Evolutionary conservation across 2,329 filamentous ascomycete species (phyloP).

Genomic region (Colletotrichum zoysiae): DNA sequence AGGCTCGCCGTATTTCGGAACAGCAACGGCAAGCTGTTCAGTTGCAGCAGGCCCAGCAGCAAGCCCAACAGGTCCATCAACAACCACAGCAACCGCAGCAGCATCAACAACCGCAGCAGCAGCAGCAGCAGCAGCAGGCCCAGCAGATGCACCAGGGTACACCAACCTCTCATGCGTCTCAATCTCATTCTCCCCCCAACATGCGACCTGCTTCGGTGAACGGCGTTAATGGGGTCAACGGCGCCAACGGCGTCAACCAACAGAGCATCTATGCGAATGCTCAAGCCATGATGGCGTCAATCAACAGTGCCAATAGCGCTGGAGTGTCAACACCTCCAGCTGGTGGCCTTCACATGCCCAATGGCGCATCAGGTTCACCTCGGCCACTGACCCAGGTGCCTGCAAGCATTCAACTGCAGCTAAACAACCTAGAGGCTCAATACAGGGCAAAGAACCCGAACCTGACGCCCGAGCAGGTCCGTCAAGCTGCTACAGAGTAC

Average conservation of each 20-base stretch:
- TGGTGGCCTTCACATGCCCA: conserved; percentile 60
- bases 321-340: conserved; percentile 60
- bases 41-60: conserved; percentile 57
- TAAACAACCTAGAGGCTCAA: conserved; percentile 65
- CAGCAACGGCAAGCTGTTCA: conserved; percentile 69
- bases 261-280: conserved; percentile 66
- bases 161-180: conserved; percentile 49
- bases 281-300: conserved; percentile 66
- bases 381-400: conserved; percentile 61
- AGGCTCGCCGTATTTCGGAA: conserved; percentile 75
- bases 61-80: conserved; percentile 43
- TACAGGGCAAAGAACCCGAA: conserved; percentile 65
- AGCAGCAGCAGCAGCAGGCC: conserved; percentile 59
- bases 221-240: conserved; percentile 45
- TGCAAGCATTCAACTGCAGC: conserved; percentile 61
- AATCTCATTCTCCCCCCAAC: conserved; percentile 56
- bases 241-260: conserved; percentile 61
- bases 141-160: conserved; percentile 49
- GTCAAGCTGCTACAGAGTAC: conserved; percentile 65
- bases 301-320: conserved; percentile 58
- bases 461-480: conserved; percentile 62
- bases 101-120: conserved; percentile 67
- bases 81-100: conserved; percentile 51
- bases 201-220: conserved; percentile 50
- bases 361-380: conserved; percentile 59